A percentile compares a stretch with the other conserved stretches of the same genome.
Evolutionary conservation across 352 stramenopile species (phyloP).

Genomic region (Phytopythium aichiense): DNA sequence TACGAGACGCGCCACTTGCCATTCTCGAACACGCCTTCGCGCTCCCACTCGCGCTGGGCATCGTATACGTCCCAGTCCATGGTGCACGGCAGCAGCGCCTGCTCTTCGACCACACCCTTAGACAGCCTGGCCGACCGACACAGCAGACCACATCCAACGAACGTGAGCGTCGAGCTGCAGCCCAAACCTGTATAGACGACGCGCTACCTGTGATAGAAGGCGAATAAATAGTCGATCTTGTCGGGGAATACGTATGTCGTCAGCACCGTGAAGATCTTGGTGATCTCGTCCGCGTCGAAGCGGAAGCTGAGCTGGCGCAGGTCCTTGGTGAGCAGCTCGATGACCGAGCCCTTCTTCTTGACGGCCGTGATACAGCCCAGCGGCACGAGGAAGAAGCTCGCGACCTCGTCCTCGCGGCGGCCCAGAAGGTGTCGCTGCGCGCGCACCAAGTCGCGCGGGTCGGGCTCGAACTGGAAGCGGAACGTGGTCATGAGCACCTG

Average conservation of each 20-base stretch:
- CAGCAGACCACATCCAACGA: not conserved
- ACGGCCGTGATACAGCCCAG: conserved; percentile 71
- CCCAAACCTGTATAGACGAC: not conserved
- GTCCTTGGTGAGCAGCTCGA: conserved; percentile 80
- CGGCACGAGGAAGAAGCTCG: conserved; percentile 72
- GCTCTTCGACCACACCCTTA: conserved; percentile 32
- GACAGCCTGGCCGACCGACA: conserved; percentile 30
- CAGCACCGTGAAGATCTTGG: conserved; percentile 72
- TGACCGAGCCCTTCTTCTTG: conserved; percentile 73
- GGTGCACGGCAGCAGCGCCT: conserved; percentile 47
- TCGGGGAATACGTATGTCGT: conserved; percentile 81
- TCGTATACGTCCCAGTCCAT: conserved; percentile 71
- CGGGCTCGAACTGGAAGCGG: conserved; percentile 77
- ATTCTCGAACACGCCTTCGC: conserved; percentile 67
- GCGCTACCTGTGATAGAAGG: conserved; percentile 68
- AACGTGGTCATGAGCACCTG: conserved; percentile 82
- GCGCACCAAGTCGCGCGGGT: conserved; percentile 53
- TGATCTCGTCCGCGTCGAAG: conserved; percentile 72
- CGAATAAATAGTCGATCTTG: conserved; percentile 82
- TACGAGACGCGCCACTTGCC: conserved; percentile 57
- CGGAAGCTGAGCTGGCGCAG: conserved; percentile 70
- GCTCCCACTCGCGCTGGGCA: conserved; percentile 59
- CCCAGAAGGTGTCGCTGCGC: conserved; percentile 48
- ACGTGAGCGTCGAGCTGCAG: not conserved
- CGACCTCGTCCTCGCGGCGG: conserved; percentile 59